These are phyloP conservation scores for Hibiscus trionum DNA, from an alignment of 345 rosid genomes.

Conservation along the genomic window DNA sequence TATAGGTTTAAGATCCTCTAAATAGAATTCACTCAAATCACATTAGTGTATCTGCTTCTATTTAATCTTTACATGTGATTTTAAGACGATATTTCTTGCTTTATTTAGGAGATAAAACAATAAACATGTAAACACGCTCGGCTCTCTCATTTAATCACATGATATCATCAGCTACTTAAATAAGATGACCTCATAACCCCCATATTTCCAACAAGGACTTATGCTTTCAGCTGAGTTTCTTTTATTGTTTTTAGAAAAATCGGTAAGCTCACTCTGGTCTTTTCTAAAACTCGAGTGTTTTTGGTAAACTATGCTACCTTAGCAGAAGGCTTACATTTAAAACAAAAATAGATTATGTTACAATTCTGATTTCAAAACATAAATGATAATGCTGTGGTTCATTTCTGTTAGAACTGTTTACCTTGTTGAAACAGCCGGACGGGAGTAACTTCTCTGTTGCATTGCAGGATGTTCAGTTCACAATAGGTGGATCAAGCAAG, in stretches of 20 bases:
- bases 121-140: neutral
- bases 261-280: neutral
- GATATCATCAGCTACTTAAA: neutral
- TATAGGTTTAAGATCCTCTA: too few relatives aligned
- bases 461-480: slow-evolving; percentile 88
- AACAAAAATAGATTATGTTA: neutral
- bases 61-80: too few relatives aligned
- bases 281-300: neutral
- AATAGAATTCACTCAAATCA: too few relatives aligned
- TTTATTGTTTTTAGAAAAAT: neutral
- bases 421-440: slow-evolving; percentile 12
- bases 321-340: neutral
- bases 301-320: neutral
- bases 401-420: slow-evolving; percentile 13
- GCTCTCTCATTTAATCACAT: neutral
- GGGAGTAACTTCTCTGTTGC: neutral
- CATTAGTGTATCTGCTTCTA: too few relatives aligned
- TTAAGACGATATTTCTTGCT: too few relatives aligned
- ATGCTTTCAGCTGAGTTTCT: neutral
- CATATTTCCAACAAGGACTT: neutral
- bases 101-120: too few relatives aligned
- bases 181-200: neutral
- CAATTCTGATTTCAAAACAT: neutral
- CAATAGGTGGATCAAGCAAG: slow-evolving; percentile 56
- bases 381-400: neutral